These are phyloP conservation scores for Dimargaris xerosporica DNA, from an alignment of 192 early-diverging fungal species.

Conservation along the genomic window DNA sequence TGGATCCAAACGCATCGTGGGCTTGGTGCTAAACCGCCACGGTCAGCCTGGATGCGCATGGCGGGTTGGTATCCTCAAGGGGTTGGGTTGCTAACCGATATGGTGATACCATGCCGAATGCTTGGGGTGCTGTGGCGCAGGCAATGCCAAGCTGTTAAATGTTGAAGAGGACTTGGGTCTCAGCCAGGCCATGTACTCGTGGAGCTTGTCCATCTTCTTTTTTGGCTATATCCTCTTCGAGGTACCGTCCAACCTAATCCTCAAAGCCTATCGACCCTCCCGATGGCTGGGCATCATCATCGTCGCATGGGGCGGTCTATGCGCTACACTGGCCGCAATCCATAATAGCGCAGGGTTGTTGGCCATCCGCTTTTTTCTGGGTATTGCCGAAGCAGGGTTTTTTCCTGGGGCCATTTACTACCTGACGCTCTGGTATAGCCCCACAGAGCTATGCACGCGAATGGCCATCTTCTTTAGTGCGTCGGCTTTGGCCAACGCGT, in stretches of 20 bases:
- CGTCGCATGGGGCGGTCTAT: constrained; percentile 38
- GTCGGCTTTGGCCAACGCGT: constrained; percentile 35
- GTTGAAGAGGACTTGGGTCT: constrained; percentile 29
- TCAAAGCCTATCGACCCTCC: constrained; percentile 39
- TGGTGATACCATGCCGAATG: neutral
- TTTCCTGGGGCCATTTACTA: constrained; percentile 41
- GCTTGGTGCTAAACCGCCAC: neutral
- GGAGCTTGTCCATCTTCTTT: constrained; percentile 51
- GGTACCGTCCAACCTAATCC: constrained; percentile 51
- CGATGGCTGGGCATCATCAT: constrained; percentile 42
- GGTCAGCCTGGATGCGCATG: neutral
- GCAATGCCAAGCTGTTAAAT: constrained; percentile 43
- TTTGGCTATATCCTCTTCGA: constrained; percentile 50
- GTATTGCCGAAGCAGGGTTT: constrained; percentile 37
- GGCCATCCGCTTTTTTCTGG: constrained; percentile 40
- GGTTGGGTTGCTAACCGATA: neutral
- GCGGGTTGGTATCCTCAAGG: neutral
- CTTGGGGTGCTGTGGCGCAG: constrained; percentile 8
- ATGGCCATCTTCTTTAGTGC: constrained; percentile 36
- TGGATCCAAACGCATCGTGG: neutral
- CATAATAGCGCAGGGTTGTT: constrained; percentile 23
- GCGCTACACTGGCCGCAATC: constrained; percentile 35
- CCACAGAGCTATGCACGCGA: constrained; percentile 34
- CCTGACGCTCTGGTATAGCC: constrained; percentile 40
- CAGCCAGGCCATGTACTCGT: constrained; percentile 31